Base-by-base conservation (phyloP, 2,329 filamentous ascomycete genomes). In the Monilinia laxa region DNA sequence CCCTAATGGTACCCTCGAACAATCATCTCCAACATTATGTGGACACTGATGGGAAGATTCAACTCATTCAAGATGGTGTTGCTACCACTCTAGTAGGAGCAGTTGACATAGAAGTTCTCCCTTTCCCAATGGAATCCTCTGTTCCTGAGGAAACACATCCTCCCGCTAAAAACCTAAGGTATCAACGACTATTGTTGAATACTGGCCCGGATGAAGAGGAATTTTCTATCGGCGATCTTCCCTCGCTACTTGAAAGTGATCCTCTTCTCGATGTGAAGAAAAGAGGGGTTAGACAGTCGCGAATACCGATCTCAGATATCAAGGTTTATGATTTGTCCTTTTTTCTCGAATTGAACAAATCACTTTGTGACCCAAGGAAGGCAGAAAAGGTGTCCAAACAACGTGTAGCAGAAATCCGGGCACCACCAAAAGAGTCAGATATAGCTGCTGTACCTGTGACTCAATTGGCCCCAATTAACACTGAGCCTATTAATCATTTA, bases 71-170 rank as follows among this genome's bases (percentile, higher is more conserved):
- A 35, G 20, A 60, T 38, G 42, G 42, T 9, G 11, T 60, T 23
- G 57, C 57, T 49, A 60, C 20, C 9, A 51, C 57, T n/a, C 11
- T 60, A 20, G 28, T 51, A n/a, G 57, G 57, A 60, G 45, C 42
- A 38, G 45, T 60, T 20, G 57, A 60, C n/a, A 51, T 60, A 23
- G 45, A 60, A 20, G 42, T 60, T 38, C 57, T 60, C 9, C 57
- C 57, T 20, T 60, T 60, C 5, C 9, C 45, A 51, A 60, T 60
- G 57, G 57, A 60, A 49, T 38, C 14, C 9, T 25, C 45, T 60
- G 28, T 51, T 51, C 45, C 57, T 18, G 20, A 25, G 14, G 12
- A 35, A 51, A 60, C 45, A 60, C 49, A 23, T 23, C 20, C 42
- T 38, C 45, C 57, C 23, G 4, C 45, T 16, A 38, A 60, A 35